These are phyloP conservation scores for Penicillium robsamsonii DNA, from an alignment of 495 filamentous ascomycete genomes.

Conservation along the genomic window DNA sequence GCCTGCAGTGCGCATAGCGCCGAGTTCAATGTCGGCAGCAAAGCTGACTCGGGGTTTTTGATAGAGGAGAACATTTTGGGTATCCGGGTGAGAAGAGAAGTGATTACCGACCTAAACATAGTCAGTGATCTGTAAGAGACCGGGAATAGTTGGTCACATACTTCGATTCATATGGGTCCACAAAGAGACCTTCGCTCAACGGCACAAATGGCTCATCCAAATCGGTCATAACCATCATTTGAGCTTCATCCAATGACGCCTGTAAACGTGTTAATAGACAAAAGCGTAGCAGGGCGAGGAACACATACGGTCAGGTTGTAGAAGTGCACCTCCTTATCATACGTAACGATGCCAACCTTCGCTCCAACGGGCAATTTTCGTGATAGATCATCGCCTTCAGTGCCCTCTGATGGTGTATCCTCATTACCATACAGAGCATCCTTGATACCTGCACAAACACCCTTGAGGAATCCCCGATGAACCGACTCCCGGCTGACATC, in stretches of 20 bases:
- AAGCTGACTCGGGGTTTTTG: constrained; percentile 83
- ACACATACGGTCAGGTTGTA: constrained; percentile 82
- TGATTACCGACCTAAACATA: constrained; percentile 65
- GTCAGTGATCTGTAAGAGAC: constrained; percentile 11
- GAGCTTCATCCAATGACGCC: constrained; percentile 78
- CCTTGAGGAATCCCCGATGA: constrained; percentile 85
- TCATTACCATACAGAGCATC: constrained; percentile 75
- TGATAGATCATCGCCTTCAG: constrained; percentile 49
- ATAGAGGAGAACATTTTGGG: constrained; percentile 81
- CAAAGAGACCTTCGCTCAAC: constrained; percentile 86
- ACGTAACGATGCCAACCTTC: constrained; percentile 93
- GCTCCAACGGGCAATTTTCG: constrained; percentile 71
- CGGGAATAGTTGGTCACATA: constrained; percentile 28
- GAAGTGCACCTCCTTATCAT: constrained; percentile 93
- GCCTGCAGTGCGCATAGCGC: constrained; percentile 74
- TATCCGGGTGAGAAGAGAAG: constrained; percentile 72
- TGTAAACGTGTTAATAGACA: constrained; percentile 36
- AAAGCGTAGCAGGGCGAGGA: not conserved
- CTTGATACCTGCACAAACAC: constrained; percentile 86
- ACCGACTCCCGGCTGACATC: constrained; percentile 89
- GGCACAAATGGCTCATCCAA: constrained; percentile 97
- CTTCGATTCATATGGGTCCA: constrained; percentile 92
- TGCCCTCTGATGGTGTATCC: constrained; percentile 45
- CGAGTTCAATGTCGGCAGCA: constrained; percentile 79
- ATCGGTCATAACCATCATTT: constrained; percentile 99